Conservation (phyloP, 257 asterid species). For the Verbascum thapsus region DNA sequence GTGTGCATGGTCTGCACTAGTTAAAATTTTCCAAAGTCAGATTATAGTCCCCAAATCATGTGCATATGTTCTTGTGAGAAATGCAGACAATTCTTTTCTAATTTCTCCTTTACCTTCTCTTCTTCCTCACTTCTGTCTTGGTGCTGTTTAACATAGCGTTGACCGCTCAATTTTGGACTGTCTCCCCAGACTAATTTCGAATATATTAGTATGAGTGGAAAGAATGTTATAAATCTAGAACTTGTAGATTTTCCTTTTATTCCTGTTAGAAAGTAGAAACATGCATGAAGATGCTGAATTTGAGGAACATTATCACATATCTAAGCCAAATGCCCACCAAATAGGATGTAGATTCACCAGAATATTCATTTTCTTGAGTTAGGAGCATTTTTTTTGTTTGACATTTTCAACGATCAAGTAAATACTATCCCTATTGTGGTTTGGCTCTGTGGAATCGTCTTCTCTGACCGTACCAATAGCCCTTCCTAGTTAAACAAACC, state of each 20-base stretch:
- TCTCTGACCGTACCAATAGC: too few relatives aligned
- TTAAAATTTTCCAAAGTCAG: neutral
- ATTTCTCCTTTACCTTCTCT: too few relatives aligned
- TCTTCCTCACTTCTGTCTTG: neutral
- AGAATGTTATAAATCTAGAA: neutral
- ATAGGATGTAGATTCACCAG: neutral
- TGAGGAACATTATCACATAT: neutral
- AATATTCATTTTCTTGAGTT: too few relatives aligned
- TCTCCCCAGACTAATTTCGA: neutral
- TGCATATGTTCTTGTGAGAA: neutral
- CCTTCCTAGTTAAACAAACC: too few relatives aligned
- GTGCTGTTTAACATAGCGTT: neutral
- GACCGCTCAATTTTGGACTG: neutral
- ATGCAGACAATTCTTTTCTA: too few relatives aligned
- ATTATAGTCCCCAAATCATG: too few relatives aligned
- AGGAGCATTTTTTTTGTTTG: too few relatives aligned
- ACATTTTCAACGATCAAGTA: too few relatives aligned
- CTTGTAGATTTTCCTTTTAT: neutral
- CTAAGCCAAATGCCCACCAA: neutral
- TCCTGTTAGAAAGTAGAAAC: neutral
- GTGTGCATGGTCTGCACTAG: slow-evolving; percentile 30
- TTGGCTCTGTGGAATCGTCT: too few relatives aligned
- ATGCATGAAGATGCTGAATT: neutral
- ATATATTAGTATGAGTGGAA: too few relatives aligned
- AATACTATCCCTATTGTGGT: too few relatives aligned